Base-by-base conservation (phyloP, 305 asterid species). In the Fraxinus floribunda region DNA sequence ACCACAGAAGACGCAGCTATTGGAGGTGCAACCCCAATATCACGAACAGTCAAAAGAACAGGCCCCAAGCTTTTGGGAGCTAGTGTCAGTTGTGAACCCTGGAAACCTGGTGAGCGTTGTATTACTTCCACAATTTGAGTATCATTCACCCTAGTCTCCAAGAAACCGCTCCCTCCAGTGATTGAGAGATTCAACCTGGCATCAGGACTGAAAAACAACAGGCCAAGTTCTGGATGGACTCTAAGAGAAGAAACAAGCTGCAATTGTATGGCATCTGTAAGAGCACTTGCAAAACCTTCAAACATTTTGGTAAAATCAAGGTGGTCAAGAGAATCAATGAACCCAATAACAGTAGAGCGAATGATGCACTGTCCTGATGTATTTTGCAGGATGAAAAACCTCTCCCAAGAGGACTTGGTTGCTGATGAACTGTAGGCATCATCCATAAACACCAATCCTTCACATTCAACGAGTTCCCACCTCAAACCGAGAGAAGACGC, bases 1-100 rank as follows among this genome's bases (percentile, higher is more conserved):
- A 95, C 89, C 30, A 86, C 80, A 75, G 97, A 88, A 73, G 92
- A 90, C 52, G 98, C 94, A 79, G 92, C 77, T 84, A 91, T 88
- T 79, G 95, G 92, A 81, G 99, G 97, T 83, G 86, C 83, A 86
- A 94, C 89, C 86, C 99, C 98, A 39, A 92, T 75, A 85, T 95
- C 99, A 55, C 88, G 89, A 83, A 94, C 93, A 0, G 92, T 89
- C 82, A 95, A 92, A 82, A 92, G 89, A 5, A 93, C 97, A 84
- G 87, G 46, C 62, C 99, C 99, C 83, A 94, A 87, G 86, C 84
- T 88, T 87, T 86, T 95, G 20, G 99, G 99, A 83, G 97, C 94
- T 89, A 95, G 79, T 66, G 86, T 83, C 80, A 94, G 85, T 22
- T 90, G 97, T 78, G 89, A 85, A 86, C 97, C 91, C 84, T 88